Base-by-base conservation (phyloP, 805 yeast genomes). In the Metschnikowia koreensis region DNA sequence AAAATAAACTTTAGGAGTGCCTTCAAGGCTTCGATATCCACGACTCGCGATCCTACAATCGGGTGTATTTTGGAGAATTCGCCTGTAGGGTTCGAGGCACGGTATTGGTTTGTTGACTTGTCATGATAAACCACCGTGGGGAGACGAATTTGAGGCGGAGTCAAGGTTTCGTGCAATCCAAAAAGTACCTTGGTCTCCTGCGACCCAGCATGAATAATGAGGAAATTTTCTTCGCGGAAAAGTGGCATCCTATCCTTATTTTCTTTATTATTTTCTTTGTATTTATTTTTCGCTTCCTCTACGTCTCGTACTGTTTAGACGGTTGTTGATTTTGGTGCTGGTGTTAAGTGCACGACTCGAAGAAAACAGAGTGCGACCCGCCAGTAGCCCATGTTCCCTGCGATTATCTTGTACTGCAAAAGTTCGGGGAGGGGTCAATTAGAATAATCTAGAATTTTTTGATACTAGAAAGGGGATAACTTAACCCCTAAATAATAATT, bases 151-250 rank as follows among this genome's bases (percentile, higher is more conserved):
- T 83, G 80, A 1, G 97, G 96, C 1, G 94, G 89, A 8, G 87
- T 71, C 55, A 89, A 76, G 1, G 87, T 75, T 48, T 81, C 85
- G 59, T 87, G 96, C 28, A 92, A 73, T 1, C 97, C 97, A 65
- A 88, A 84, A 58, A 87, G 87, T 29, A 89, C 88, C 48, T 86
- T 72, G 0, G 97, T 89, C 48, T 79, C 71, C 48, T 72, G 74
- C 2, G 96, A 86, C 29, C 97, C 97, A 1, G 96, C 89, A 50
- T 89, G 84, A 29, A 92, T 80, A 29, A 92, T 80, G 27, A 75
- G 65, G 56, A 71, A 74, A 63, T 65, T 69, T 46, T 75, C 79
- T 60, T 75, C 79, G 60, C 75, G 71, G 56, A 67, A 75, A 49
- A 74, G 69, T 11, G 78, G 78, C 79, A 75, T 75, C 11, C 3